A percentile compares a stretch with the other conserved stretches of the same genome.
phyloP scores from a whole-genome alignment of 73 alveolate genomes.

The Durusdinium trenchii region DNA sequence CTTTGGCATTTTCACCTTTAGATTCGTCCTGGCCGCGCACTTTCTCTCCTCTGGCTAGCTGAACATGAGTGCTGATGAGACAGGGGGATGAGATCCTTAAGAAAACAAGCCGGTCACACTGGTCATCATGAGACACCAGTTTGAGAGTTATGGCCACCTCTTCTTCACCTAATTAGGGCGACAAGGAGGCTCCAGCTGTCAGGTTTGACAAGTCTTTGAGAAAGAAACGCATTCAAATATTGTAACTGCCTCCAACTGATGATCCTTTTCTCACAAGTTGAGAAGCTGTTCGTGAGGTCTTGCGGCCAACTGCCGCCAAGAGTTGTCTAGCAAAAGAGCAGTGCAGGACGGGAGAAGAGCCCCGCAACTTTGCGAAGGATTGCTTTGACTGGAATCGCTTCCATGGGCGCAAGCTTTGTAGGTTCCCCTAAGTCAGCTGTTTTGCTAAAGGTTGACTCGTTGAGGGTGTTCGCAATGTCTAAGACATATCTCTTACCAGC shows the following conservation, averaged over 20 bases:
- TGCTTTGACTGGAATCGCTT: background rate
- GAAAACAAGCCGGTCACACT: conserved; percentile 16
- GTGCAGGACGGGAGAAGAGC: too few relatives aligned
- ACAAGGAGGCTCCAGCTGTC: too few relatives aligned
- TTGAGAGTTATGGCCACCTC: conserved; percentile 49
- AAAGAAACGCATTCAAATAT: too few relatives aligned
- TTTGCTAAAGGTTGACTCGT: background rate
- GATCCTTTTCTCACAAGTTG: too few relatives aligned
- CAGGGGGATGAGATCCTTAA: background rate
- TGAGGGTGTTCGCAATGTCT: conserved; percentile 37
- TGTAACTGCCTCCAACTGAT: background rate
- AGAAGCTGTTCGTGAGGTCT: too few relatives aligned
- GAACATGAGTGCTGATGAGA: too few relatives aligned
- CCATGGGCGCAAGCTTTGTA: background rate
- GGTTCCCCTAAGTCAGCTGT: background rate
- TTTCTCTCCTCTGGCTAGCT: too few relatives aligned
- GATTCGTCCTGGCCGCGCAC: conserved; percentile 36
- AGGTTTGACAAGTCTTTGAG: too few relatives aligned
- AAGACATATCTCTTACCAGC: background rate
- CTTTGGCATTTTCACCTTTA: conserved; percentile 79
- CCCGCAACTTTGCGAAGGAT: too few relatives aligned
- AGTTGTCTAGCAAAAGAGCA: too few relatives aligned
- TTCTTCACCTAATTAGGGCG: background rate
- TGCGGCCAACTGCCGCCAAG: too few relatives aligned
- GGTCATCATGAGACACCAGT: conserved; percentile 69